Evolutionary conservation across 345 rosid species (phyloP).

Genomic region (Brassica nigra): DNA sequence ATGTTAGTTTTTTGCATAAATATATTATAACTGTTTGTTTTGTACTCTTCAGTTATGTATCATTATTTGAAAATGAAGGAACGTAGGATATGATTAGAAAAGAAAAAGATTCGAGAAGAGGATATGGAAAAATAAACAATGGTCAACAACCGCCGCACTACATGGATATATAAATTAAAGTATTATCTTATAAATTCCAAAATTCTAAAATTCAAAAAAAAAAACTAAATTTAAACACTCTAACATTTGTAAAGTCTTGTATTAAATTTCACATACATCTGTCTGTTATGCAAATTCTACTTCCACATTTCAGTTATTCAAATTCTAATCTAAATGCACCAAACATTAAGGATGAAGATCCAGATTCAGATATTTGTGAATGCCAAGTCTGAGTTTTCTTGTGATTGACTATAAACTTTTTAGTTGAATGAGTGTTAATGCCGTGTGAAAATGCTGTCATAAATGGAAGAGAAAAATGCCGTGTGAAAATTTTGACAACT

Average conservation of each 20-base stretch:
- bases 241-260: neutral
- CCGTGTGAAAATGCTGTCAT: neutral
- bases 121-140: slow-evolving; percentile 4
- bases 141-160: slow-evolving; percentile 9
- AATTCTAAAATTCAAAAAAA: neutral
- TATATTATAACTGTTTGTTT: neutral
- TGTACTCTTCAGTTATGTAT: neutral
- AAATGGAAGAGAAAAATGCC: neutral
- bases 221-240: neutral
- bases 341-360: neutral
- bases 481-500: neutral
- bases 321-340: neutral
- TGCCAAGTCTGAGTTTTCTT: neutral
- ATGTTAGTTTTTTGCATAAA: neutral
- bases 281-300: neutral
- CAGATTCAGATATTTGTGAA: neutral
- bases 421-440: neutral
- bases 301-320: neutral
- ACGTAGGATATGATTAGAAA: slow-evolving; percentile 1
- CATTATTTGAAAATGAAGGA: neutral
- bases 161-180: neutral
- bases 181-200: neutral
- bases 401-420: neutral
- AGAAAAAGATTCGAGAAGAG: neutral
- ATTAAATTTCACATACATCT: neutral